Base-by-base conservation (phyloP, 257 asterid species). In the Verbascum thapsus region DNA sequence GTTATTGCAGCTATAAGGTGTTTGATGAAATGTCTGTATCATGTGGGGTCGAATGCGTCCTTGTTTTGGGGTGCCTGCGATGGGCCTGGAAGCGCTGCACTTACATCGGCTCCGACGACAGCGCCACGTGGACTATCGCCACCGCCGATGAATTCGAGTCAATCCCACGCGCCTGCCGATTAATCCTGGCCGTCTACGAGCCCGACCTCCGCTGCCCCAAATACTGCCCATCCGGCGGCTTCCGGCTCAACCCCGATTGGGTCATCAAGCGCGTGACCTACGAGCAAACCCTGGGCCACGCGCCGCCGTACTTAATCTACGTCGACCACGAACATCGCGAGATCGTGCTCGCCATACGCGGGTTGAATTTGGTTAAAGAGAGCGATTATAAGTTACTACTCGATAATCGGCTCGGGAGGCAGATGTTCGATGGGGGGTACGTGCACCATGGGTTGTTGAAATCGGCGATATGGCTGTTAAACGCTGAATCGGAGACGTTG, bases 21-120 rank as follows among this genome's bases (percentile, higher is more conserved):
- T 26, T 26, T 26, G 52, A 45, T 45, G 52, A 70, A 64, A 90
- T 87, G 96, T 83, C 97, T 42, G 82, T 90, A 34, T 38, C 79
- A 0, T 87, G 96, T 58, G 96, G 96, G 26, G 72, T 84, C 47
- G 96, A 83, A 41, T 82, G 91, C 73, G 85, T 90, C n/a, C 69
- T 90, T 57, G 64, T 77, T 34, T 26, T 85, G 26, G 98, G 96
- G 34, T 91, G 98, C 68, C 30, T 88, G 61, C 90, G 98, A 7
- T 91, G 98, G 98, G 97, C 73, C 1, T 91, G 96, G 98, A 91
- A 88, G 80, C 96, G 98, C 57, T 91, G 98, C 72, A 91, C 97
- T 69, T 86, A 91, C 79, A 73, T 83, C 77, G 98, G 98, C 17
- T 71, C 84, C 73, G 90, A 91, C 74, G 98, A 91, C 82, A 88